Conservation (phyloP, 192 early-diverging fungal species). For the Spizellomyces sp. region DNA sequence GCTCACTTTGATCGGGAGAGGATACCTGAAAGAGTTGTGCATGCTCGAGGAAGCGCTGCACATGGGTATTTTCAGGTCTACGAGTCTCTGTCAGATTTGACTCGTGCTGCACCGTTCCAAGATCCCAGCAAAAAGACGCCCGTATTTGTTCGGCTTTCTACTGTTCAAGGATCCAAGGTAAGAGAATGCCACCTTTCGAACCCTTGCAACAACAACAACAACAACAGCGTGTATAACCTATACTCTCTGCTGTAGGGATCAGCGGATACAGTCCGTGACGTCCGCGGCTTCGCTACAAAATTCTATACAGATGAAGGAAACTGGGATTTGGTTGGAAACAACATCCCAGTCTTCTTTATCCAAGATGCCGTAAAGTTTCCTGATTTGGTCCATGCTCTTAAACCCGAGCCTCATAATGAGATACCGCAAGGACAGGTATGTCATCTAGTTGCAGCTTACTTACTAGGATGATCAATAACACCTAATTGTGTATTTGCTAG, state of each 20-base stretch:
- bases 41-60: constrained; percentile 83
- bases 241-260: constrained; percentile 54
- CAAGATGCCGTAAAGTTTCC: constrained; percentile 48
- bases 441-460: not conserved
- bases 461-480: not conserved
- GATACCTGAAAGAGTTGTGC: constrained; percentile 67
- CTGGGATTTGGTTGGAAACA: constrained; percentile 87
- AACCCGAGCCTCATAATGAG: constrained; percentile 80
- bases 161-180: constrained; percentile 61
- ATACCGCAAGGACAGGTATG: constrained; percentile 52
- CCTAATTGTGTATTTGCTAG: not conserved
- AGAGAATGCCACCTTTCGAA: not conserved
- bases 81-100: constrained; percentile 44
- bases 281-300: constrained; percentile 81
- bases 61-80: constrained; percentile 80
- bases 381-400: constrained; percentile 83
- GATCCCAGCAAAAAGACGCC: constrained; percentile 78
- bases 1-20: constrained; percentile 71
- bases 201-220: not conserved
- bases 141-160: constrained; percentile 79
- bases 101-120: constrained; percentile 74
- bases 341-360: constrained; percentile 49
- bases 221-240: constrained; percentile 36
- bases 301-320: constrained; percentile 83
- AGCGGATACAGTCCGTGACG: constrained; percentile 78